A percentile compares a stretch with the other conserved stretches of the same genome.
phyloP scores from a whole-genome alignment of 257 asterid species.

The Solanum rostratum region DNA sequence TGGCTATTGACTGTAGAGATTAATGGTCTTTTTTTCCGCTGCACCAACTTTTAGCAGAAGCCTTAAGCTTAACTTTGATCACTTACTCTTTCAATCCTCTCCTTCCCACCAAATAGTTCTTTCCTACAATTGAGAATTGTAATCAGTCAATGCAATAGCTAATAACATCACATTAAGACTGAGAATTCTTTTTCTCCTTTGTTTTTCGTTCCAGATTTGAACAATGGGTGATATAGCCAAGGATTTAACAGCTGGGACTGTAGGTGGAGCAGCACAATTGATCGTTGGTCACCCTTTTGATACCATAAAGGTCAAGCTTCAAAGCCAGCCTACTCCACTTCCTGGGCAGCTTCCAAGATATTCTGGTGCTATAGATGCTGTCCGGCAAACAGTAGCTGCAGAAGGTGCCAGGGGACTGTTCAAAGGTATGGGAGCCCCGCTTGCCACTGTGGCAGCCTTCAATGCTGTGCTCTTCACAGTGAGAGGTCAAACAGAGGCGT shows the following conservation, averaged over 20 bases:
- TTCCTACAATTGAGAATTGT: background rate
- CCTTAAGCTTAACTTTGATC: background rate
- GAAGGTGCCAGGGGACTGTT: constrained; percentile 88
- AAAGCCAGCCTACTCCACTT: constrained; percentile 82
- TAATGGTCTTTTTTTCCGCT: background rate
- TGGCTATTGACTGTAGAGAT: background rate
- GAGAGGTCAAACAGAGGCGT: constrained; percentile 71
- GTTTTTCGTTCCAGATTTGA: background rate
- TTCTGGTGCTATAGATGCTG: constrained; percentile 84
- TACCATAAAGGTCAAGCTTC: constrained; percentile 95
- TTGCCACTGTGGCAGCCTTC: constrained; percentile 87
- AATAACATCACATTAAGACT: background rate
- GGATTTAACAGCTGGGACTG: constrained; percentile 61
- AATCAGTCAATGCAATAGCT: background rate
- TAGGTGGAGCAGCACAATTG: constrained; percentile 90
- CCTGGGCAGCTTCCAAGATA: constrained; percentile 75
- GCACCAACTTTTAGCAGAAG: background rate
- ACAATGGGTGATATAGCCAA: constrained; percentile 41
- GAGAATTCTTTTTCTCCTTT: background rate
- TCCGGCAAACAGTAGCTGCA: constrained; percentile 75
- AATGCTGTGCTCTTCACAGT: constrained; percentile 76
- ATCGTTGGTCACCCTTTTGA: constrained; percentile 89
- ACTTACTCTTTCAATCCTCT: background rate
- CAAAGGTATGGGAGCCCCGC: constrained; percentile 96
- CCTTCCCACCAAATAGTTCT: background rate